Percentiles rank a stretch among this genome's conserved stretches.
These are phyloP conservation scores for Pleurostoma richardsiae DNA, from an alignment of 2,329 filamentous ascomycete species.

Conservation along the genomic window DNA sequence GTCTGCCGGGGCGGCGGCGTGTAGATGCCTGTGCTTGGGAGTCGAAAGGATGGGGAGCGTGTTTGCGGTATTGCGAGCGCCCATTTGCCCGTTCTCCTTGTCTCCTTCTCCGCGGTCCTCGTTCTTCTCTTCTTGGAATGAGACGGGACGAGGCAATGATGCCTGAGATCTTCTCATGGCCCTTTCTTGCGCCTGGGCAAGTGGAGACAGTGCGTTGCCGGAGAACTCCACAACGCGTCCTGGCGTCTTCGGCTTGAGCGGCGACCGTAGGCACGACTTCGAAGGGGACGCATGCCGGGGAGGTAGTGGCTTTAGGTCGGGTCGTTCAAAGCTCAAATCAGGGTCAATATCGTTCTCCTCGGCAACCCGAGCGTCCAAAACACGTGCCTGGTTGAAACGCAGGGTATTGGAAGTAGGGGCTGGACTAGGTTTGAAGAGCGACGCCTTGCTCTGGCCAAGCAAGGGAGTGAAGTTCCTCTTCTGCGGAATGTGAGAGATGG, in stretches of 20 bases:
- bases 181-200: conserved; percentile 30
- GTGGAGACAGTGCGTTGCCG: conserved; percentile 41
- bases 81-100: neutral
- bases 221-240: conserved; percentile 56
- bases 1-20: neutral
- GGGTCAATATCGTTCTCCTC: conserved; percentile 1
- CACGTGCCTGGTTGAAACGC: too few relatives aligned
- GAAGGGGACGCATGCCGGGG: conserved; percentile 46
- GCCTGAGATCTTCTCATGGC: conserved; percentile 7
- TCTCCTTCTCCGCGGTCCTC: conserved; percentile 5
- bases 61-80: too few relatives aligned
- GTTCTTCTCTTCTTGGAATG: conserved; percentile 6
- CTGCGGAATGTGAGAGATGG: conserved; percentile 32
- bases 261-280: conserved; percentile 54
- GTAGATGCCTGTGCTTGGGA: neutral
- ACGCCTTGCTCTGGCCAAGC: conserved; percentile 23
- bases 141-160: neutral
- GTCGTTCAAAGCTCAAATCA: conserved; percentile 26
- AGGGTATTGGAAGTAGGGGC: conserved; percentile 10
- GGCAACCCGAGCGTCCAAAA: conserved; percentile 2
- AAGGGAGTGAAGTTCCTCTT: conserved; percentile 45
- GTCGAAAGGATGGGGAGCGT: neutral
- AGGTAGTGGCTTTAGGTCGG: conserved; percentile 42
- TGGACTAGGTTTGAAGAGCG: conserved; percentile 32
- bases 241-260: conserved; percentile 51